These are phyloP conservation scores for Sugiyamaella pinicola DNA, from an alignment of 1,139 yeast species.

Conservation along the genomic window DNA sequence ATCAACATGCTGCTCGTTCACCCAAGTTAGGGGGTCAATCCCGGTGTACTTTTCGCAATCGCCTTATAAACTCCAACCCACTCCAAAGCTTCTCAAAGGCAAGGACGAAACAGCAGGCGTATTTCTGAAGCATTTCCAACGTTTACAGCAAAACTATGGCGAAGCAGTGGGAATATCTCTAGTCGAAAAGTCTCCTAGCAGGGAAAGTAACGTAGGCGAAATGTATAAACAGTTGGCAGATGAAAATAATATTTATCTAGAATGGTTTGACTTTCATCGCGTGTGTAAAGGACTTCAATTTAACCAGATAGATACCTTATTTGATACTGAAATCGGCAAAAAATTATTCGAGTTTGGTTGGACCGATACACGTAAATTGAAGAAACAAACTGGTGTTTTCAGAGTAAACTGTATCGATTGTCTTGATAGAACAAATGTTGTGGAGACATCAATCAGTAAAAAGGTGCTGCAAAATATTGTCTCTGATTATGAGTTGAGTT, in stretches of 20 bases:
- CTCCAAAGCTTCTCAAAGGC: slow-evolving; percentile 42
- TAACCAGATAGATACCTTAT: slow-evolving; percentile 40
- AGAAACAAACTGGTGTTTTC: slow-evolving; percentile 43
- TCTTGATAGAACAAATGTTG: slow-evolving; percentile 49
- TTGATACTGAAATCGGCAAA: slow-evolving; percentile 37
- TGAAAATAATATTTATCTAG: slow-evolving; percentile 35
- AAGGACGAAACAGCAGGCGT: slow-evolving; percentile 34
- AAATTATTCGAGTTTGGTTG: slow-evolving; percentile 39
- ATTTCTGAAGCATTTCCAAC: slow-evolving; percentile 41
- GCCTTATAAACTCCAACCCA: slow-evolving; percentile 51
- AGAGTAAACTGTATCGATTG: slow-evolving; percentile 49
- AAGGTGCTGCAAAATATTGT: slow-evolving; percentile 37
- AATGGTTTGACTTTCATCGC: slow-evolving; percentile 51
- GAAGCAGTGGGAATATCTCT: slow-evolving; percentile 43
- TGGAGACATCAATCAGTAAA: slow-evolving; percentile 43
- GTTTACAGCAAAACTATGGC: slow-evolving; percentile 35
- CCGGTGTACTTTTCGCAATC: slow-evolving; percentile 59
- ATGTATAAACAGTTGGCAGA: slow-evolving; percentile 39
- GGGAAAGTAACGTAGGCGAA: slow-evolving; percentile 44
- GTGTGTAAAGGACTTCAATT: slow-evolving; percentile 47
- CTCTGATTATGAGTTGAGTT: slow-evolving; percentile 26
- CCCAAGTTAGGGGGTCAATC: slow-evolving; percentile 46
- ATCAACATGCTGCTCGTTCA: slow-evolving; percentile 22
- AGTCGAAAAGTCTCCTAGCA: slow-evolving; percentile 43
- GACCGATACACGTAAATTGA: slow-evolving; percentile 33